Evolutionary conservation across 1,284 basidiomycete species (phyloP), one percentile per base, ranked within the genome.

Genomic region (Hypsizygus ulmarius): DNA sequence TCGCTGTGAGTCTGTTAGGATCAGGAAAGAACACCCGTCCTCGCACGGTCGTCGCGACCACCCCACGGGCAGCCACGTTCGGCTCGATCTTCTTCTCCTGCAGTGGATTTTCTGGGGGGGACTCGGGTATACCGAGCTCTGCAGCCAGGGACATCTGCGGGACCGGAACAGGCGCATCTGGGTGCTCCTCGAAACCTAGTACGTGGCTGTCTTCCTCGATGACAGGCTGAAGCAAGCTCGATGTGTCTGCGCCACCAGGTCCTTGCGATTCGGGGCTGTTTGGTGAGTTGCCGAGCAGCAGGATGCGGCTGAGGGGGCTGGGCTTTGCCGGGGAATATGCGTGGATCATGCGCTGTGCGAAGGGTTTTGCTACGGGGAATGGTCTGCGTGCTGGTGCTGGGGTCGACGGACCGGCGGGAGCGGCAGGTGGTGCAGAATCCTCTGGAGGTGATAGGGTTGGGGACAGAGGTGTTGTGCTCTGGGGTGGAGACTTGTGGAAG

Each of bases 261-360:
- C 35, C 34, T n/a, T 25, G 27, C n/a, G 45, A 47, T 15, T 64
- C 64, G 14, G 71, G 71, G 47, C 68, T 75, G 34, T 75, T 70
- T 6, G 84, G 84, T 0, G 84, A 85, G 53, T 82, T 71, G 2
- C 73, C 73, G 34, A 89, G 70, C 79, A 82, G 77, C 29, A 90
- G 71, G 45, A 90, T 87, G 8, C 85, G 76, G 50, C 83, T 87
- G 29, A 90, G 71, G 1, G 87, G 87, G 55, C 85, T 87, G 0
- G 87, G 87, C 64, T 81, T 82, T 2, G 72, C 81, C 25, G 87
- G 87, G 0, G 87, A 89, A 56, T 90, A 90, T 0, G 86, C 85
- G 53, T 90, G 87, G 2, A 79, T 71, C 82, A 88, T 87, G 46
- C 74, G 79, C 47, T 72, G 64, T 0, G 78, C 82, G 42, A 81